Percentiles rank a stretch among this genome's conserved stretches.
These are phyloP conservation scores for Parathielavia hyrcaniae DNA, from an alignment of 495 filamentous ascomycete genomes.

Conservation along the genomic window DNA sequence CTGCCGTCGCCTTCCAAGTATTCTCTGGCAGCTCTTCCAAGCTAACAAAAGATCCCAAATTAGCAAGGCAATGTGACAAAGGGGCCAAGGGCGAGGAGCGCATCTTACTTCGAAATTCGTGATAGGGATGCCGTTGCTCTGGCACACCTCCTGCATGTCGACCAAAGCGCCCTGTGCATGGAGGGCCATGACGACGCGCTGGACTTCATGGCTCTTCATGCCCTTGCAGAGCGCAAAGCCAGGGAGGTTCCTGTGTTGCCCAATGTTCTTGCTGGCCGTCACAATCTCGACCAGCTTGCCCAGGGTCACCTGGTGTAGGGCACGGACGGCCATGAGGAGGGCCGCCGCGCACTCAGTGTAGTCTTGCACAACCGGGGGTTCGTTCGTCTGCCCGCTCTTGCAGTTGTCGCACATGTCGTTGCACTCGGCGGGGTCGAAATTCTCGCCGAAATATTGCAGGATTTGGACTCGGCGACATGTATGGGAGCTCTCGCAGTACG, in stretches of 20 bases:
- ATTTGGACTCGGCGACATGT: conserved; percentile 86
- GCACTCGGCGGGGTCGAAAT: conserved; percentile 66
- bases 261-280: conserved; percentile 39
- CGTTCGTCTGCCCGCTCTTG: conserved; percentile 47
- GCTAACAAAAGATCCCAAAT: conserved; percentile 27
- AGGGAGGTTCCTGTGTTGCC: conserved; percentile 22
- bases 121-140: conserved; percentile 32
- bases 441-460: conserved; percentile 85
- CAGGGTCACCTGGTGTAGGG: conserved; percentile 46
- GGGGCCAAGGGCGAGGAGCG: background rate
- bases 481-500: conserved; percentile 79
- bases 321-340: conserved; percentile 59
- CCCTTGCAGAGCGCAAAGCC: conserved; percentile 42
- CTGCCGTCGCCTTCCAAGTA: background rate
- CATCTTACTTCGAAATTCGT: conserved; percentile 37
- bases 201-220: conserved; percentile 43
- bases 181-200: conserved; percentile 45
- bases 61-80: background rate
- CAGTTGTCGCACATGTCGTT: conserved; percentile 80
- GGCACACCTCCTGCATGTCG: conserved; percentile 43
- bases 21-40: conserved; percentile 20
- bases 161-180: conserved; percentile 38
- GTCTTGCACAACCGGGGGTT: conserved; percentile 61
- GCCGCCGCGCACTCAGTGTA: conserved; percentile 65
- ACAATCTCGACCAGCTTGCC: conserved; percentile 48